Evolutionary conservation across 2,329 filamentous ascomycete species (phyloP).

Genomic region (Trichophyton schoenleinii): DNA sequence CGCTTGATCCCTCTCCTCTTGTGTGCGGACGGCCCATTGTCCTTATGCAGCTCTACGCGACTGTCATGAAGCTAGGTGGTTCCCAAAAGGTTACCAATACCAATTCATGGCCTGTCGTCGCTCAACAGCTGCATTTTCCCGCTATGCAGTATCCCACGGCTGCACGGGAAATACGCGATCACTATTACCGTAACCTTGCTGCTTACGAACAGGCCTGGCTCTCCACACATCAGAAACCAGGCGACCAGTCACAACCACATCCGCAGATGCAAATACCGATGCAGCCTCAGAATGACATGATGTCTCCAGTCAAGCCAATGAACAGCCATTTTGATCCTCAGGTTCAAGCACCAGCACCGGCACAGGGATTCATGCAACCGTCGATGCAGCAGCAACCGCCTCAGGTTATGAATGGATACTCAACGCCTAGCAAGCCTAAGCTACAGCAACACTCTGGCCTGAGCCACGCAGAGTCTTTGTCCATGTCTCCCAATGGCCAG

Average conservation of each 20-base stretch:
- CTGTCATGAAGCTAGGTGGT: conserved; percentile 64
- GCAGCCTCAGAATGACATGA: conserved; percentile 27
- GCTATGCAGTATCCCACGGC: conserved; percentile 54
- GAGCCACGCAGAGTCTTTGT: conserved; percentile 17
- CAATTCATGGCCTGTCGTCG: conserved; percentile 63
- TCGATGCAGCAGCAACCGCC: conserved; percentile 3
- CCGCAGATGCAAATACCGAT: conserved; percentile 22
- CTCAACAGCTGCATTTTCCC: conserved; percentile 48
- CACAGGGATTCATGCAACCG: conserved; percentile 4
- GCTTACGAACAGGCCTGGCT: conserved; percentile 55
- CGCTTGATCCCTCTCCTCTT: conserved; percentile 60
- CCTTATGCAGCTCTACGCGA: conserved; percentile 63
- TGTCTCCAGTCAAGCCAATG: conserved; percentile 34
- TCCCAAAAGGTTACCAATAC: conserved; percentile 58
- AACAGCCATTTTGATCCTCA: conserved; percentile 35
- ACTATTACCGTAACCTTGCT: conserved; percentile 64
- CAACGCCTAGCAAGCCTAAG: not conserved
- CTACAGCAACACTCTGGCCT: conserved; percentile 17
- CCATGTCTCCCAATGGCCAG: conserved; percentile 16
- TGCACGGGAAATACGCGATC: conserved; percentile 52
- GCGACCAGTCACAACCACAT: conserved; percentile 18
- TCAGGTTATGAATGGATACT: conserved; percentile 4
- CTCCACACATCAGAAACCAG: conserved; percentile 33
- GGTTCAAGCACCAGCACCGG: conserved; percentile 16
- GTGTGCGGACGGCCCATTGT: conserved; percentile 63